A percentile compares a stretch with the other conserved stretches of the same genome.
Evolutionary conservation across 768 basidiomycete species (phyloP).

Genomic region (Collybiopsis confluens): DNA sequence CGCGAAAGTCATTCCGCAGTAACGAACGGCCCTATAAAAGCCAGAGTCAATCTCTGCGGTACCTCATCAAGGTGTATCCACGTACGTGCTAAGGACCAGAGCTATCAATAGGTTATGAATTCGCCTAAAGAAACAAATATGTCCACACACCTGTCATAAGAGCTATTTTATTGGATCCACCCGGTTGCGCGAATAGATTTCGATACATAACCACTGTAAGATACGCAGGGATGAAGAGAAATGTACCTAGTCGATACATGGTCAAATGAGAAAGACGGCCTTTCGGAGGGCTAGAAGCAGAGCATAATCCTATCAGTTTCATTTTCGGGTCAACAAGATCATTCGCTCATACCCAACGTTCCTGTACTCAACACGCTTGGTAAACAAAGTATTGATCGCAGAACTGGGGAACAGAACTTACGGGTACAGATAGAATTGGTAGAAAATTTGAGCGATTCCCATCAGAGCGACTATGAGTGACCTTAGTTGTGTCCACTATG

Average conservation of each 20-base stretch:
- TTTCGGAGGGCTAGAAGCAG: slow-evolving; percentile 54
- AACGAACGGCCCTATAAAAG: slow-evolving; percentile 84
- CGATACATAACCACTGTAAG: slow-evolving; percentile 74
- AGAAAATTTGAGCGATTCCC: slow-evolving; percentile 55
- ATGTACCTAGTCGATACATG: slow-evolving; percentile 89
- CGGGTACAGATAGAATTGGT: slow-evolving; percentile 90
- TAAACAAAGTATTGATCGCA: not conserved
- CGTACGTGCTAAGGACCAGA: slow-evolving; percentile 74
- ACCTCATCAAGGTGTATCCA: slow-evolving; percentile 12
- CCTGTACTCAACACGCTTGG: not conserved
- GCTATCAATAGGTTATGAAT: slow-evolving; percentile 34
- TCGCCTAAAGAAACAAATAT: slow-evolving; percentile 7
- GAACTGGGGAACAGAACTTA: slow-evolving; percentile 34
- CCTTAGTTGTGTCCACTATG: not conserved
- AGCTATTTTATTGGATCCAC: slow-evolving; percentile 67
- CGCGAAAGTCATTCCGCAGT: slow-evolving; percentile 81
- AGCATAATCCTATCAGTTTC: slow-evolving; percentile 56
- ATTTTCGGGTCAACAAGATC: slow-evolving; percentile 25
- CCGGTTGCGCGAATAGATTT: slow-evolving; percentile 58
- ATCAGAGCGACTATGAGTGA: not conserved
- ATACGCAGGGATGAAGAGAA: slow-evolving; percentile 88
- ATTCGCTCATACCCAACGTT: slow-evolving; percentile 57
- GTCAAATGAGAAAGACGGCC: slow-evolving; percentile 79
- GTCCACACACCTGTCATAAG: slow-evolving; percentile 70
- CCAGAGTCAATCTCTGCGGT: too few species aligned